Evolutionary conservation across 176 grass and related monocot species (phyloP), one percentile per base, ranked within the genome.

Genomic region (Dendrocalamus sinicus): DNA sequence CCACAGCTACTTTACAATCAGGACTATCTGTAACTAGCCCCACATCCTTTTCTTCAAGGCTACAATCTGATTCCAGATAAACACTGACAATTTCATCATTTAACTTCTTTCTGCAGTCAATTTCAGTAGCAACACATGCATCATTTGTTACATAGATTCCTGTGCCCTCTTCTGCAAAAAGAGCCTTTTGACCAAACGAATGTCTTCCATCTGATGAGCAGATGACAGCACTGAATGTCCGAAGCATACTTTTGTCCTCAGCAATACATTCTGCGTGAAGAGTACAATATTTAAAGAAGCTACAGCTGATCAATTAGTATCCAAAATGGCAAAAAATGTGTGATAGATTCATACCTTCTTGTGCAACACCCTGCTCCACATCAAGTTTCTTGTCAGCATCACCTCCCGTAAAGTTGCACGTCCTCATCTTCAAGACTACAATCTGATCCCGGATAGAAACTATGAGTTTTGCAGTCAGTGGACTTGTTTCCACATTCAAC

Each of bases 51-150:
- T 76, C 70, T 75, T 41, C 14, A 40, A 58, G 43, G 24, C 19
- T 46, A 75, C 60, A 67, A 75, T 67, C 22, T 74, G 69, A 67
- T 75, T 81, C 78, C n/a, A 8, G 9, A 44, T 64, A 5, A 52
- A 45, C 59, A 75, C 37, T 2, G 2, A 39, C n/a, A 87, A 20
- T 24, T 57, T 73, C 32, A 63, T 40, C 12, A 44, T 45, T 43
- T 44, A 60, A 54, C 20, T 73, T 74, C 9, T 43, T 81, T 7
- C 47, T 32, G 19, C 22, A 19, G 16, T 81, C 48, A 75, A 15
- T n/a, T 46, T 67, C 8, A 8, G 30, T 1, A 41, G 45, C 16
- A 46, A 46, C 15, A n/a, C 12, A 17, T 2, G 61, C 47, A 81
- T 35, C 37, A 35, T 87, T 46, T 75, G 24, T 75, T 28, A 37